These are phyloP conservation scores for Dryas alaskensis DNA, from an alignment of 306 rosid genomes.

Conservation along the genomic window DNA sequence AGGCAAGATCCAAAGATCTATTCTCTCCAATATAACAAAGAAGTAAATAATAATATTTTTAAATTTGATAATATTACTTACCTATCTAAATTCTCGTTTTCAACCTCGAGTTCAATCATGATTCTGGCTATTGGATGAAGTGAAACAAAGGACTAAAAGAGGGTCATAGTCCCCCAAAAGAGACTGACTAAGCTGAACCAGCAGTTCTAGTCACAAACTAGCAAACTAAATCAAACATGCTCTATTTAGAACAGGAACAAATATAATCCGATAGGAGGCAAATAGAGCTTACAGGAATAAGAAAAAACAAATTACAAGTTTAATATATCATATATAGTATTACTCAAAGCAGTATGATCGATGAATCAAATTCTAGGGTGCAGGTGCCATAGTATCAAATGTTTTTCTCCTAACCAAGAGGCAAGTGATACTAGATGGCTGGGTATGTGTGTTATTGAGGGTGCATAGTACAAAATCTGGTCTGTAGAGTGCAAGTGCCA, in stretches of 20 bases:
- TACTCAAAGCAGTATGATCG: neutral
- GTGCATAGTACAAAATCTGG: conserved; percentile 38
- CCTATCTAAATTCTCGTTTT: no score
- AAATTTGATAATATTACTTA: no score
- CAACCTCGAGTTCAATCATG: neutral
- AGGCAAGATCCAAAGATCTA: no score
- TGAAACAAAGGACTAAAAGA: neutral
- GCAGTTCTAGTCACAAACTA: neutral
- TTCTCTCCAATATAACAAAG: no score
- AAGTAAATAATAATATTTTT: no score
- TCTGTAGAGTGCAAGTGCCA: conserved; percentile 28
- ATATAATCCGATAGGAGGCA: conserved; percentile 1
- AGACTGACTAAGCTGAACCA: neutral
- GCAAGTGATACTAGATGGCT: conserved; percentile 34
- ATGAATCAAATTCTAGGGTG: conserved; percentile 4
- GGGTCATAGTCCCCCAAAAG: neutral
- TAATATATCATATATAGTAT: neutral
- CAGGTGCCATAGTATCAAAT: conserved; percentile 29
- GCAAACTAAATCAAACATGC: neutral
- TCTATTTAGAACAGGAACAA: neutral
- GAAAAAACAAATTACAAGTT: neutral
- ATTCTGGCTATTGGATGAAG: neutral
- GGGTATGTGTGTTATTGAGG: conserved; percentile 30
- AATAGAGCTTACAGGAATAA: neutral
- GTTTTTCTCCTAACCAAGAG: conserved; percentile 39